Evolutionary conservation across 192 early-diverging fungal species (phyloP), one percentile per base, ranked within the genome.

Genomic region (Coemansia sp.): DNA sequence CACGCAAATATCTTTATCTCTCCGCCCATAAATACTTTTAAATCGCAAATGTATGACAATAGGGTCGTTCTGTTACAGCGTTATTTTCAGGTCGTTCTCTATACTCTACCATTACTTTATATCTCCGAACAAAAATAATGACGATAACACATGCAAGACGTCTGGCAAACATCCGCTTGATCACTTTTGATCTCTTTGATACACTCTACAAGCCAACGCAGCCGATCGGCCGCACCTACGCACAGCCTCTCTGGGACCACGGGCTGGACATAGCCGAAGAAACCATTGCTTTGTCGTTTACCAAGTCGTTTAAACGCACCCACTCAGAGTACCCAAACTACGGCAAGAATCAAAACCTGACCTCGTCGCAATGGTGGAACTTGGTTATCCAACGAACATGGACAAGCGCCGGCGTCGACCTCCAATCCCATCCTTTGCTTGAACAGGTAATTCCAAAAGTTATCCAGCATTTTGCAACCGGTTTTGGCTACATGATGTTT

Each of bases 101-200:
- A 18, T 58, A 4, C 20, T 52, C 22, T 48, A n/a, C 17, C 55
- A 4, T 45, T 32, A 32, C 32, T 32, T 8, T 56, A 1, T 7
- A 6, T 30, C 6, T 56, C 32, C 48, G n/a, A 50, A 7, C 49
- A 50, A 50, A 17, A 18, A 32, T 17, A 7, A 25, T 58, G 31
- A 5, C 22, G 25, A 55, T 60, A 30, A 50, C 5, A 32, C 33
- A 32, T 63, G 49, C 64, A 17, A 66, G 62, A 22, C 59, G 64
- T 11, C 57, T 81, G 10, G 34, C 61, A 0, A 68, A 82, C 34
- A 72, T 84, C 40, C 71, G 73, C 31, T 63, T 89, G n/a, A 80
- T 89, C 25, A 89, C 88, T 18, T 89, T 89, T 56, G 88, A 89
- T 60, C 82, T 86, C 36, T 89, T 81, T 49, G 77, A 88, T 36